These are phyloP conservation scores for Musa schizocarpa DNA, from an alignment of 176 grass and related monocot species.

Conservation along the genomic window DNA sequence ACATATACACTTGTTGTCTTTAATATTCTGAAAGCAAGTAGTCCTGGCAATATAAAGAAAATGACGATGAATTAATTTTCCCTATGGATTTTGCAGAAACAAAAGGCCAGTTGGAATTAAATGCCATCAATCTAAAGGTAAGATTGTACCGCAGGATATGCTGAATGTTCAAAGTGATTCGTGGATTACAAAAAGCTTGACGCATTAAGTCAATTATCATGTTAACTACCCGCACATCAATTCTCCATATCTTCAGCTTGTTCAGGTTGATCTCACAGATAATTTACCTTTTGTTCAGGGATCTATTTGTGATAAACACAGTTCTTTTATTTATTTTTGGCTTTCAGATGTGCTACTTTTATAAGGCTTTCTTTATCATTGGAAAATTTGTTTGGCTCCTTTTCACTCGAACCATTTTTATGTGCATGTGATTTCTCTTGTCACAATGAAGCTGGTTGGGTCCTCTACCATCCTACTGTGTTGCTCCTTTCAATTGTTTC, in stretches of 20 bases:
- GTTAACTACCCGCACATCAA: neutral
- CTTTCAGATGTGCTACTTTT: too few species aligned
- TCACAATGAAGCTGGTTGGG: too few species aligned
- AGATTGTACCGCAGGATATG: conserved; percentile 28
- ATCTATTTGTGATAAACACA: too few species aligned
- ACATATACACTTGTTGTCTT: neutral
- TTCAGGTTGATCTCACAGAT: neutral
- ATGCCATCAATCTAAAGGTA: conserved; percentile 30
- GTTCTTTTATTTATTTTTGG: too few species aligned
- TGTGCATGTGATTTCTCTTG: too few species aligned
- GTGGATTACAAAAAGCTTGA: neutral
- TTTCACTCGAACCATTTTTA: too few species aligned
- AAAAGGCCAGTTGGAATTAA: conserved; percentile 29
- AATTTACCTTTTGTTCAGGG: too few species aligned
- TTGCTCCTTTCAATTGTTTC: too few species aligned
- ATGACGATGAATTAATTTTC: neutral
- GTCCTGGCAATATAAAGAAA: neutral
- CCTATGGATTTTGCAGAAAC: conserved; percentile 32
- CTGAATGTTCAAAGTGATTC: conserved; percentile 14
- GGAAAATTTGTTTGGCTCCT: too few species aligned
- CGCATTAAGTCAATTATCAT: neutral
- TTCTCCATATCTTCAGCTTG: neutral
- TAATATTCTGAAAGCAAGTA: neutral
- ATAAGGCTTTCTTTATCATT: too few species aligned
- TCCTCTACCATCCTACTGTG: too few species aligned